phyloP scores from a whole-genome alignment of 2,329 filamentous ascomycete genomes.

The Fusarium albidum region DNA sequence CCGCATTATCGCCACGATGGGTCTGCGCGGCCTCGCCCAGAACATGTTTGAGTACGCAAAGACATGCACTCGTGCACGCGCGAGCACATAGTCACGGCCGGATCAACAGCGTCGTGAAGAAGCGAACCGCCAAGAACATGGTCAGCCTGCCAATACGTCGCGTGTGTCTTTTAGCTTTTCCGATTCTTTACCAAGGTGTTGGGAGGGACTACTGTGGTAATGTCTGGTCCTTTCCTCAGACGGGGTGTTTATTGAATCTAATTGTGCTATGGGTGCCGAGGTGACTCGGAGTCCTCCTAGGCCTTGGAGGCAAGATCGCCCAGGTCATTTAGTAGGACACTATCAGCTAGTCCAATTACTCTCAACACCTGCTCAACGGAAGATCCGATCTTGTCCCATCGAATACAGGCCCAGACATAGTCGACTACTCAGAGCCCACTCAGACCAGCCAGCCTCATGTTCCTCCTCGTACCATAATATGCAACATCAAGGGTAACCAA shows the following conservation, averaged over 20 bases:
- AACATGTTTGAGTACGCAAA: constrained; percentile 49
- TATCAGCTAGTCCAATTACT: no score
- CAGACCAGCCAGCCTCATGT: not conserved
- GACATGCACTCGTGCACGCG: constrained; percentile 45
- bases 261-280: no score
- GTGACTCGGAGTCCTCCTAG: no score
- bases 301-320: no score
- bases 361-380: no score
- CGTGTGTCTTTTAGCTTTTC: constrained; percentile 47
- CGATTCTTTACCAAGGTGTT: constrained; percentile 46
- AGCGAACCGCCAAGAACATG: constrained; percentile 45
- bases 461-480: constrained; percentile 21
- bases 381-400: no score
- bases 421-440: no score
- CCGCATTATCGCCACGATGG: constrained; percentile 45
- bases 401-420: no score
- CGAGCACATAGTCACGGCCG: constrained; percentile 46
- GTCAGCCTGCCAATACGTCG: constrained; percentile 44
- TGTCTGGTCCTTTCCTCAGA: no score
- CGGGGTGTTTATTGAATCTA: no score
- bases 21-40: constrained; percentile 43
- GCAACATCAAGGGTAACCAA: constrained; percentile 33
- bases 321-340: no score
- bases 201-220: no score
- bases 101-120: constrained; percentile 43